These are phyloP conservation scores for Podospora pseudocomata DNA, from an alignment of 495 filamentous ascomycete genomes.

Conservation along the genomic window DNA sequence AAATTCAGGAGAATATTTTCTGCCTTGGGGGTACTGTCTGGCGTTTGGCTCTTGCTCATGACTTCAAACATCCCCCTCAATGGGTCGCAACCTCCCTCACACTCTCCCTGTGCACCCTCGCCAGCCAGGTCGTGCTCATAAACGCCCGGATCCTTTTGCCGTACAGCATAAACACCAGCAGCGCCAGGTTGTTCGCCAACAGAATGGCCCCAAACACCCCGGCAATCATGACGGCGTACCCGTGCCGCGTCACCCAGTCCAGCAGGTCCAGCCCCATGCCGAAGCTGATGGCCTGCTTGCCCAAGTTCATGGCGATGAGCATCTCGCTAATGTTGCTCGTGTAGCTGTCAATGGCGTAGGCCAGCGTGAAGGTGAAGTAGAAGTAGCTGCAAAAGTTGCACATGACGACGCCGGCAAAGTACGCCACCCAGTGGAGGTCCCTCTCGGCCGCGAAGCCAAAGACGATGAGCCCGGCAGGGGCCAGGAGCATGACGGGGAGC, in stretches of 20 bases:
- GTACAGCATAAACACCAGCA: conserved; percentile 55
- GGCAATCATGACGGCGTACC: conserved; percentile 56
- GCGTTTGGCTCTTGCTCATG: neutral
- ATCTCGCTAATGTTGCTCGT: conserved; percentile 57
- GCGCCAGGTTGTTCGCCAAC: conserved; percentile 53
- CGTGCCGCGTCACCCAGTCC: conserved; percentile 53
- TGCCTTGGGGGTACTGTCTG: too few species aligned
- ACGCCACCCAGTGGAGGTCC: conserved; percentile 54
- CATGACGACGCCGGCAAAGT: conserved; percentile 53
- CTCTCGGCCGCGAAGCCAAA: conserved; percentile 54
- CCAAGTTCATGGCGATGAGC: conserved; percentile 65
- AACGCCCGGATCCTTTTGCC: conserved; percentile 54
- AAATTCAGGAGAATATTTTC: too few species aligned
- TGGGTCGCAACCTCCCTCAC: conserved; percentile 16
- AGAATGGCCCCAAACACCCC: conserved; percentile 55
- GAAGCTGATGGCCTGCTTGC: conserved; percentile 62
- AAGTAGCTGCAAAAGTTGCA: conserved; percentile 52
- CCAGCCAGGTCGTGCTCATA: conserved; percentile 52
- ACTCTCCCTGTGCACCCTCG: conserved; percentile 27
- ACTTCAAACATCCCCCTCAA: neutral
- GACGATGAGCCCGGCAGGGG: conserved; percentile 52
- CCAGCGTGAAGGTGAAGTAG: conserved; percentile 58
- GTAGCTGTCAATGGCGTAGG: conserved; percentile 58
- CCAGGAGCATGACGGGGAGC: conserved; percentile 51
- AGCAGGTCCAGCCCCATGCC: conserved; percentile 58